Evolutionary conservation across 1,139 yeast genomes (phyloP).

Genomic region (Debaryomycetaceae sp.): DNA sequence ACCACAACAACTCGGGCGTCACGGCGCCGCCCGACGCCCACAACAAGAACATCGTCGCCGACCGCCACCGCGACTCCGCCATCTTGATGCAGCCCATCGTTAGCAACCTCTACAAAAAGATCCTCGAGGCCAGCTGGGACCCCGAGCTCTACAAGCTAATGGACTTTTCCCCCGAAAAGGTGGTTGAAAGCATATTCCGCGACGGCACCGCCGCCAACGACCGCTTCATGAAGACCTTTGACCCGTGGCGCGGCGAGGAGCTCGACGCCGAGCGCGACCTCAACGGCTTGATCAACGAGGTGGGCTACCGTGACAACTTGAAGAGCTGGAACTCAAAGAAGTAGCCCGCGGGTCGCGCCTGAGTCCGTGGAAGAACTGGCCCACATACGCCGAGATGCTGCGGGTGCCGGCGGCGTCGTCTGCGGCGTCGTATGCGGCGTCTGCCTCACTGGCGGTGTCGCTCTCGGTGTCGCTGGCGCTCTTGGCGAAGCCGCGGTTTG

Average conservation of each 20-base stretch:
- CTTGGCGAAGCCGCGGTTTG: no score
- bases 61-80: conserved; percentile 4
- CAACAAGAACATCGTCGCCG: no score
- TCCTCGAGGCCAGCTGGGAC: conserved; percentile 76
- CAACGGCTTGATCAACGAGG: conserved; percentile 41
- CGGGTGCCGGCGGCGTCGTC: no score
- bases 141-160: conserved; percentile 54
- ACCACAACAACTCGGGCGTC: no score
- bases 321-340: conserved; percentile 38
- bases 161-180: conserved; percentile 67
- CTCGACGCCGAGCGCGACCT: conserved; percentile 36
- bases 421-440: no score
- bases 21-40: no score
- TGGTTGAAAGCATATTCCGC: conserved; percentile 67
- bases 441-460: no score
- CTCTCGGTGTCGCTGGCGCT: no score
- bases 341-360: no score
- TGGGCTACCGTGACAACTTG: conserved; percentile 37
- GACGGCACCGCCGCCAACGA: conserved; percentile 69
- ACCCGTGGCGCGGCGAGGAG: conserved; percentile 11
- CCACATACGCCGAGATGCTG: no score
- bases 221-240: conserved; percentile 18
- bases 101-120: conserved; percentile 51
- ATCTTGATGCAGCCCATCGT: conserved; percentile 49
- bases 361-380: no score